A percentile compares a stretch with the other conserved stretches of the same genome.
These are phyloP conservation scores for Haberlea rhodopensis DNA, from an alignment of 257 asterid species.

Conservation along the genomic window DNA sequence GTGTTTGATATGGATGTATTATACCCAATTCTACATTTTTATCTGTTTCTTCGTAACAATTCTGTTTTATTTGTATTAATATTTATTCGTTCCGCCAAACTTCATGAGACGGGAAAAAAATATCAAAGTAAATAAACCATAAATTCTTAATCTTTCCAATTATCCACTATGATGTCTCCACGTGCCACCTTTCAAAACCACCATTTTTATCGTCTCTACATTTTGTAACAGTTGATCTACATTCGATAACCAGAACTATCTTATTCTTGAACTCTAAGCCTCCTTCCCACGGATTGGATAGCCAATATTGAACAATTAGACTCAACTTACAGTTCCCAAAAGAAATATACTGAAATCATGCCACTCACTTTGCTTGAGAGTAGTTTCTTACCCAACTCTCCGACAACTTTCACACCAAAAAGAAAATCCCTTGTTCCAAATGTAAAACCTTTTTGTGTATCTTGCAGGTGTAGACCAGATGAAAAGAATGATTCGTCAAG, in stretches of 20 bases:
- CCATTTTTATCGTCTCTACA: conserved; percentile 26
- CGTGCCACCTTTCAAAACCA: conserved; percentile 45
- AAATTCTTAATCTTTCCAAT: too few relatives aligned
- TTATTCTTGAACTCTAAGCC: too few relatives aligned
- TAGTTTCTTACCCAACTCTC: conserved; percentile 46
- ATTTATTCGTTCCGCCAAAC: too few relatives aligned
- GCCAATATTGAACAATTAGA: neutral
- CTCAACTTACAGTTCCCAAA: neutral
- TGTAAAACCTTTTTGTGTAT: conserved; percentile 28
- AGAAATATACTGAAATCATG: conserved; percentile 32
- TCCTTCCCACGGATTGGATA: too few relatives aligned
- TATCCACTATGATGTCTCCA: conserved; percentile 29
- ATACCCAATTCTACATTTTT: too few relatives aligned
- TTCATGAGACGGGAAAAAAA: too few relatives aligned
- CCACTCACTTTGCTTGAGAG: conserved; percentile 45
- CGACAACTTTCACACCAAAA: conserved; percentile 46
- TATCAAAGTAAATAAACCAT: too few relatives aligned
- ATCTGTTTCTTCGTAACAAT: too few relatives aligned
- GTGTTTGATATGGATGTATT: too few relatives aligned
- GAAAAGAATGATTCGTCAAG: conserved; percentile 32
- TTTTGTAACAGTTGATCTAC: too few relatives aligned
- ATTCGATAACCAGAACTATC: too few relatives aligned
- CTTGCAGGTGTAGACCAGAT: conserved; percentile 50
- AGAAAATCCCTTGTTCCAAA: conserved; percentile 11
- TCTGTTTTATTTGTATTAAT: too few relatives aligned